These are phyloP conservation scores for Trichoderma koningii DNA, from an alignment of 2,329 filamentous ascomycete genomes.

Conservation along the genomic window DNA sequence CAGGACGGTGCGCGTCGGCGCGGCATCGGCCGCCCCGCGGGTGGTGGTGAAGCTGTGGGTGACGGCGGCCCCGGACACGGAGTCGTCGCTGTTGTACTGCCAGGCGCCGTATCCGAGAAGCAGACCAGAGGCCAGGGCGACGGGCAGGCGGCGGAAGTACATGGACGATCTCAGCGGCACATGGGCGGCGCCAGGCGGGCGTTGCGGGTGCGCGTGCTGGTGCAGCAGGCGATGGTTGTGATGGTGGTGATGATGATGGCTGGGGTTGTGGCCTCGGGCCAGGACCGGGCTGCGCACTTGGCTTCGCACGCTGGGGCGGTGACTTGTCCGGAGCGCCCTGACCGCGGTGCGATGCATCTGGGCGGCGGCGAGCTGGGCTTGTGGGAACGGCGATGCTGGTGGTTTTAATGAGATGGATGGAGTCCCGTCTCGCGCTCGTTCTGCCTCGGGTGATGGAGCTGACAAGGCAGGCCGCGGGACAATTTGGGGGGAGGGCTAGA, in stretches of 20 bases:
- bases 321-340: constrained; percentile 68
- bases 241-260: constrained; percentile 40
- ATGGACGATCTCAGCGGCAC: constrained; percentile 68
- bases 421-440: constrained; percentile 6
- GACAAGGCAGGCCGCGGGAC: constrained; percentile 24
- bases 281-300: constrained; percentile 44
- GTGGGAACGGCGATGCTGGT: constrained; percentile 11
- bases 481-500: constrained; percentile 13
- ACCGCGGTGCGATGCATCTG: constrained; percentile 75
- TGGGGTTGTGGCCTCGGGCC: constrained; percentile 39
- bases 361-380: constrained; percentile 29
- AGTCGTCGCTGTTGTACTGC: constrained; percentile 62
- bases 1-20: constrained; percentile 67
- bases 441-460: constrained; percentile 25
- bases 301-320: constrained; percentile 63
- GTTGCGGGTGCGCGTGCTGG: not conserved
- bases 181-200: constrained; percentile 45
- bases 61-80: constrained; percentile 36
- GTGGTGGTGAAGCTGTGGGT: constrained; percentile 49
- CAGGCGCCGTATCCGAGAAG: constrained; percentile 73
- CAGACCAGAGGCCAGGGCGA: constrained; percentile 68
- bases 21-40: constrained; percentile 41
- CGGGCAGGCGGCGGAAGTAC: constrained; percentile 69
- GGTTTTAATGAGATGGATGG: constrained; percentile 1
- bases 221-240: constrained; percentile 23